Conservation (phyloP, 352 stramenopile species). For the Globisporangium middletonii region DNA sequence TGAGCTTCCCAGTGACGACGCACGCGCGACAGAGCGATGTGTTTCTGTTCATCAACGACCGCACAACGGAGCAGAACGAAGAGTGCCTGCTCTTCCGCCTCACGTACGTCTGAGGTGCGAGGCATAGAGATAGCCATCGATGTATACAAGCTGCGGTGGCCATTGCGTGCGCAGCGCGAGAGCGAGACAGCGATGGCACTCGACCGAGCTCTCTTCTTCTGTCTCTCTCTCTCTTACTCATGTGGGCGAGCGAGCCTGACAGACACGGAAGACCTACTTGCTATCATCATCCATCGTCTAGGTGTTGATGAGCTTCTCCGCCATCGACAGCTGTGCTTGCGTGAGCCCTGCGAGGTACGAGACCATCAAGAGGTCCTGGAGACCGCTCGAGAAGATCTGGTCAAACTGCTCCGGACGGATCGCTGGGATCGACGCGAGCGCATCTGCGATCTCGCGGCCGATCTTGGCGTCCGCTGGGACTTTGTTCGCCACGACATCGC, state of each 20-base stretch:
- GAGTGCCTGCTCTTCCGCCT: constrained; percentile 90
- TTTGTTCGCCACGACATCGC: constrained; percentile 85
- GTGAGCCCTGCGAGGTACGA: constrained; percentile 97
- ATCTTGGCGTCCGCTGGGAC: constrained; percentile 78
- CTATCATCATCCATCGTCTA: constrained; percentile 23
- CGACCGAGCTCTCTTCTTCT: too few relatives aligned
- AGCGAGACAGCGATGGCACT: too few relatives aligned
- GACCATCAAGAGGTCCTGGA: constrained; percentile 99
- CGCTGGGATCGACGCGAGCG: constrained; percentile 90
- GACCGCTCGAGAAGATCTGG: constrained; percentile 94
- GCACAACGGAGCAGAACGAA: constrained; percentile 88
- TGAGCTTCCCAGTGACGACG: constrained; percentile 28
- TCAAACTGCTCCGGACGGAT: constrained; percentile 94
- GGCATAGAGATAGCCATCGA: neutral
- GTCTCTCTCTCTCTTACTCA: too few relatives aligned
- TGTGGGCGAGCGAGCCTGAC: neutral
- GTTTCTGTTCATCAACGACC: constrained; percentile 92
- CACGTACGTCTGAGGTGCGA: constrained; percentile 35
- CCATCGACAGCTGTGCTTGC: constrained; percentile 96
- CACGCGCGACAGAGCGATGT: constrained; percentile 31
- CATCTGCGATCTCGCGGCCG: constrained; percentile 92
- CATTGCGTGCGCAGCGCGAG: too few relatives aligned
- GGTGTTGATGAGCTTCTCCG: constrained; percentile 95
- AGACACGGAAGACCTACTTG: neutral
- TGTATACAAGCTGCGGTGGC: neutral